Evolutionary conservation across 345 rosid genomes (phyloP).

Genomic region (Euphorbia pulcherrima): DNA sequence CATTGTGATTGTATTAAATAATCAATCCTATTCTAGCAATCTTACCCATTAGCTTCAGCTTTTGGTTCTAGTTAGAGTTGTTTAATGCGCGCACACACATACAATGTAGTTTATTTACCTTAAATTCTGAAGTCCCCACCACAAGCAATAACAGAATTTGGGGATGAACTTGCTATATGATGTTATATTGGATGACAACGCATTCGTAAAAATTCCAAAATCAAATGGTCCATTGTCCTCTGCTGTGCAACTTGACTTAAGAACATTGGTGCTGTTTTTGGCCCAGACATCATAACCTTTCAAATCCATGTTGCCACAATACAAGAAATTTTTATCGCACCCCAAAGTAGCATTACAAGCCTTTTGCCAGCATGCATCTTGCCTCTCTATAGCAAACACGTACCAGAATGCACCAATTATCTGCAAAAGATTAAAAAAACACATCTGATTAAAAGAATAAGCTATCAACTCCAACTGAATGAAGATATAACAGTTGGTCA

Average conservation of each 20-base stretch:
- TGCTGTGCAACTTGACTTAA: constrained; percentile 33
- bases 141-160: constrained; percentile 77
- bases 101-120: constrained; percentile 39
- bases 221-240: constrained; percentile 49
- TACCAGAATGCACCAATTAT: constrained; percentile 96
- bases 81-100: too few species aligned
- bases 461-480: background rate
- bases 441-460: constrained; percentile 1
- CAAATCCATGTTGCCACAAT: constrained; percentile 62
- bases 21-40: background rate
- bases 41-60: too few species aligned
- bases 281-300: constrained; percentile 51
- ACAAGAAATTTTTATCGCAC: constrained; percentile 52
- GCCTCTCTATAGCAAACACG: constrained; percentile 74
- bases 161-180: constrained; percentile 72
- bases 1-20: background rate
- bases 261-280: constrained; percentile 25
- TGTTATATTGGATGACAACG: constrained; percentile 67
- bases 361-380: constrained; percentile 68
- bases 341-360: constrained; percentile 30
- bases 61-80: too few species aligned
- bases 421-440: constrained; percentile 32
- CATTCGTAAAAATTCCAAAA: constrained; percentile 64
- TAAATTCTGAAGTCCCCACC: constrained; percentile 99
- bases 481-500: background rate